Percentiles rank a stretch among this genome's conserved stretches.
Conservation (phyloP, 805 yeast species). For the Starmerella geochares region DNA sequence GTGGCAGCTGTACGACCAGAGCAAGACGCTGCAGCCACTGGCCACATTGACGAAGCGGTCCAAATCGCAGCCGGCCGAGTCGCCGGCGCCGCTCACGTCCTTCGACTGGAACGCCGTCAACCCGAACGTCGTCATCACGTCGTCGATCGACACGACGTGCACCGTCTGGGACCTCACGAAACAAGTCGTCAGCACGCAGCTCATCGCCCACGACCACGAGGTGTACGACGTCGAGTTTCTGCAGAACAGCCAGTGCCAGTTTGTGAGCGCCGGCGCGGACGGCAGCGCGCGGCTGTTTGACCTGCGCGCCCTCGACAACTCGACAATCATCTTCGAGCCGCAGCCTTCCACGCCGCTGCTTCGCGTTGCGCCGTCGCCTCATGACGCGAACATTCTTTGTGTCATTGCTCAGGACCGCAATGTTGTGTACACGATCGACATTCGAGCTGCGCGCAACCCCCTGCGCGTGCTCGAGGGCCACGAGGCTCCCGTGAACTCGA, state of each 20-base stretch:
- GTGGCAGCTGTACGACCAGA: constrained; percentile 41
- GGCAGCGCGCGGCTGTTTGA: constrained; percentile 92
- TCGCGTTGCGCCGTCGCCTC: constrained; percentile 64
- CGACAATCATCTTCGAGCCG: constrained; percentile 80
- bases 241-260: constrained; percentile 60
- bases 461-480: constrained; percentile 60
- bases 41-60: constrained; percentile 36
- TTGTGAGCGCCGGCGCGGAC: constrained; percentile 90
- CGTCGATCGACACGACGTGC: constrained; percentile 92
- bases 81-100: constrained; percentile 74
- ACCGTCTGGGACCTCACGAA: constrained; percentile 82
- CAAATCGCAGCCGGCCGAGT: constrained; percentile 31
- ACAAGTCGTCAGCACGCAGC: constrained; percentile 72
- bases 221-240: constrained; percentile 86
- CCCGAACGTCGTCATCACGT: constrained; percentile 61
- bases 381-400: constrained; percentile 75
- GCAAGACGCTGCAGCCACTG: constrained; percentile 34
- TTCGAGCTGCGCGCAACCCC: constrained; percentile 82
- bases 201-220: constrained; percentile 92
- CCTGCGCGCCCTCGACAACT: constrained; percentile 76
- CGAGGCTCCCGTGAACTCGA: constrained; percentile 54
- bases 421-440: constrained; percentile 60
- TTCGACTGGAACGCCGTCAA: constrained; percentile 84
- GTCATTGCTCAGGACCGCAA: constrained; percentile 65
- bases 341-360: constrained; percentile 48